Evolutionary conservation across 805 yeast species (phyloP), one percentile per base, ranked within the genome.

Genomic region (Candida chauliodis): DNA sequence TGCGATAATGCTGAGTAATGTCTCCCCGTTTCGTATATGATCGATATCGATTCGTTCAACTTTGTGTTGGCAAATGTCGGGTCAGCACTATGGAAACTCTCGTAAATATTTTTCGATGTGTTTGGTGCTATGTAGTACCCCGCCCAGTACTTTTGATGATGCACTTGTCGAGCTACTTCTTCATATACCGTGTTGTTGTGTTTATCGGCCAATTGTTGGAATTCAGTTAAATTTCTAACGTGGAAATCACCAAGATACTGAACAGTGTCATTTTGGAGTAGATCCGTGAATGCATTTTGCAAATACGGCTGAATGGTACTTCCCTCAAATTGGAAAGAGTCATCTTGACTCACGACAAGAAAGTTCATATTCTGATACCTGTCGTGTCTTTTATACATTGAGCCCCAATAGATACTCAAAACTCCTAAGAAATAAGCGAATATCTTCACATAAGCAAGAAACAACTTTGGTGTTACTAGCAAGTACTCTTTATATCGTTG

Each of bases 381-480:
- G 17, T 33, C 32, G 19, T 50, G 45, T 13, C 69, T 50, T n/a
- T 43, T 45, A 44, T 53, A 61, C 29, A 55, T 36, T 6, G 64
- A 46, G 5, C 65, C 70, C 70, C 70, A 64, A 42, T 63, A 64
- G 8, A 63, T 44, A n/a, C 65, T 52, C 28, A 64, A 51, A 5
- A 61, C 39, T 7, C 56, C 63, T n/a, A 59, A 37, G 40, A 55
- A 57, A 28, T 51, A 30, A 34, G 39, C 30, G 41, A 55, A 48
- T 20, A 59, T 40, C 30, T 41, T 33, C 33, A 56, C 32, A 36
- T 51, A 54, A 13, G 51, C 55, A 16, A 32, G 34, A 29, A 41
- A 18, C 18, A 56, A 49, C 37, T 40, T 41, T 33, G 45, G 39
- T 8, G 29, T 16, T 9, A 35, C 39, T 14, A 16, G 14, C n/a